Evolutionary conservation across 441 rosid species (phyloP).

Genomic region (Dalechampia spathulata): DNA sequence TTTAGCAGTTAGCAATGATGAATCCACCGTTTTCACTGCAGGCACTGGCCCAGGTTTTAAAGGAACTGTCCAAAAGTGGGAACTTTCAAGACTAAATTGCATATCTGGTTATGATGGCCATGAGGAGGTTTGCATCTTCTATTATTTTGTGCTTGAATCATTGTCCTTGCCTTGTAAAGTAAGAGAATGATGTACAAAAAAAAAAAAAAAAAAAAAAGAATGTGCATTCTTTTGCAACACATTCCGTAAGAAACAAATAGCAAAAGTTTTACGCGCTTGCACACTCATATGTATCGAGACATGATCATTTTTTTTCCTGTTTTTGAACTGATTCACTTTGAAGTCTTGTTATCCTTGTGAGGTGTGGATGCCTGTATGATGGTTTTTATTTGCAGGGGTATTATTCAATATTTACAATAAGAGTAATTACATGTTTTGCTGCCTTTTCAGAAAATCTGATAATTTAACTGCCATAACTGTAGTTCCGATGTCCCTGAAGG

Average conservation of each 20-base stretch:
- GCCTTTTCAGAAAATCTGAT: not conserved
- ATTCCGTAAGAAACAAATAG: not conserved
- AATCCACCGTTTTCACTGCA: slow-evolving; percentile 77
- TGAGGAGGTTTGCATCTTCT: slow-evolving; percentile 73
- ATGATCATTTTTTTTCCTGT: too few relatives aligned
- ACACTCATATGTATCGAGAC: not conserved
- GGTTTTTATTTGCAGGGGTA: not conserved
- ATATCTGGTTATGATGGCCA: slow-evolving; percentile 83
- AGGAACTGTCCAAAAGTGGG: slow-evolving; percentile 96
- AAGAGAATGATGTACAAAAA: not conserved
- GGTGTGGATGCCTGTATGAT: not conserved
- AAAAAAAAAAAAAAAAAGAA: too few relatives aligned
- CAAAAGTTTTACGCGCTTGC: too few relatives aligned
- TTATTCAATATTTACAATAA: not conserved
- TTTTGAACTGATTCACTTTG: not conserved
- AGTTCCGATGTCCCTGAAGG: not conserved
- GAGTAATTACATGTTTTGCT: not conserved
- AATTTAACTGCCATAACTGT: not conserved
- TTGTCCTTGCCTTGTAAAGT: not conserved
- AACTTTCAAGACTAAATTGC: slow-evolving; percentile 70
- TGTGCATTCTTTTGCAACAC: not conserved
- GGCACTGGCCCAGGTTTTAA: slow-evolving; percentile 86
- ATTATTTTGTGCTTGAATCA: slow-evolving; percentile 5
- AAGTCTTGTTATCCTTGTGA: not conserved
- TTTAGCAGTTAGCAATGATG: slow-evolving; percentile 75